Evolutionary conservation across 192 early-diverging fungal species (phyloP).

Genomic region (Hyaloraphidium curvatum): DNA sequence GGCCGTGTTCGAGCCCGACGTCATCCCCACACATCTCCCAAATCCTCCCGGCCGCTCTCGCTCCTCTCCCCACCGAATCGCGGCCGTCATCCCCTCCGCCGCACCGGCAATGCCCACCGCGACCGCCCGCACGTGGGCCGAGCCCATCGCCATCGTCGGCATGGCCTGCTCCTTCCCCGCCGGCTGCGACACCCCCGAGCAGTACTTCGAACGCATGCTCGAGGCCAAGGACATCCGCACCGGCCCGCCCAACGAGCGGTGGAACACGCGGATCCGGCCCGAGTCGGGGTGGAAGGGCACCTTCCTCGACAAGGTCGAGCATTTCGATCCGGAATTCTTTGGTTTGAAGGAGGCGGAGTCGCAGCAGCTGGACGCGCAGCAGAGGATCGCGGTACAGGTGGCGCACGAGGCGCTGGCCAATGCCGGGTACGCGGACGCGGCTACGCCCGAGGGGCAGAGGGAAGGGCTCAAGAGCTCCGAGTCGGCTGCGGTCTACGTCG

Average conservation of each 20-base stretch:
- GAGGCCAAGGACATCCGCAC: not conserved
- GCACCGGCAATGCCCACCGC: too few species aligned
- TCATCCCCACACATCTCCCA: too few species aligned
- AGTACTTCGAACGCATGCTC: not conserved
- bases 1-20: too few species aligned
- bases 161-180: not conserved
- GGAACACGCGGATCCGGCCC: not conserved
- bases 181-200: not conserved
- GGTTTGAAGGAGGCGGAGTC: not conserved
- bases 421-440: not conserved
- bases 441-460: too few species aligned
- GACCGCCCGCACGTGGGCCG: too few species aligned
- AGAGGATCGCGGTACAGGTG: not conserved
- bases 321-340: not conserved
- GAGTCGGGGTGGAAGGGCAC: not conserved
- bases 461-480: not conserved
- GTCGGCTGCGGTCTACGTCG: not conserved
- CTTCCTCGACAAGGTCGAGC: not conserved
- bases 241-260: conserved; percentile 1
- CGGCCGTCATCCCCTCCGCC: too few species aligned
- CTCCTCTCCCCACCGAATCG: too few species aligned
- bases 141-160: not conserved
- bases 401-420: not conserved
- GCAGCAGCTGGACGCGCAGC: not conserved
- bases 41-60: too few species aligned